Conservation (phyloP, 2,329 filamentous ascomycete genomes). For the Cercospora sesami region DNA sequence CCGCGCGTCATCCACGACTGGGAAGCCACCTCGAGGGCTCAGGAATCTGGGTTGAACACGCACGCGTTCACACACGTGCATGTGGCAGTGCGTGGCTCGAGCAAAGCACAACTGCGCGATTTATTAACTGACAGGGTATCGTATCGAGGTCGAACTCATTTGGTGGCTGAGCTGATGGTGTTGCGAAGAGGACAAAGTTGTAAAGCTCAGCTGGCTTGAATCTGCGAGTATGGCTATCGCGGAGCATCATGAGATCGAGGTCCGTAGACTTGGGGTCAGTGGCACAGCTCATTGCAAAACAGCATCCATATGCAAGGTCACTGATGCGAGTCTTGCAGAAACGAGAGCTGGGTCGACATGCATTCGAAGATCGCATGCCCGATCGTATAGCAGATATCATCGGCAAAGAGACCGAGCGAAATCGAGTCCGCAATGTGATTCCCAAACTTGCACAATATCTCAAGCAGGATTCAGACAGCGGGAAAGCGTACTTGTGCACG, state of each 20-base stretch:
- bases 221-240: background rate
- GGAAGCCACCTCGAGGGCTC: background rate
- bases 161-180: background rate
- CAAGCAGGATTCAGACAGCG: conserved; percentile 62
- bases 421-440: conserved; percentile 45
- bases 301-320: background rate
- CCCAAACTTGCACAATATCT: conserved; percentile 47
- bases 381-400: conserved; percentile 37
- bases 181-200: background rate
- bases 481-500: conserved; percentile 76
- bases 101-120: background rate
- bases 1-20: background rate
- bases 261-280: conserved; percentile 5
- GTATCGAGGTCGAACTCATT: background rate
- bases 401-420: conserved; percentile 13
- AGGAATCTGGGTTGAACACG: background rate
- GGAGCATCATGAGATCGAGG: background rate
- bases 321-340: conserved; percentile 34
- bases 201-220: background rate
- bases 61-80: background rate
- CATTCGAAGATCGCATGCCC: conserved; percentile 49
- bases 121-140: background rate
- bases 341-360: conserved; percentile 47
- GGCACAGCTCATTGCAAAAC: background rate
- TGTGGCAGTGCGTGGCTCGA: conserved; percentile 11